These are phyloP conservation scores for Mycena crocata DNA, from an alignment of 768 basidiomycete genomes.

Conservation along the genomic window DNA sequence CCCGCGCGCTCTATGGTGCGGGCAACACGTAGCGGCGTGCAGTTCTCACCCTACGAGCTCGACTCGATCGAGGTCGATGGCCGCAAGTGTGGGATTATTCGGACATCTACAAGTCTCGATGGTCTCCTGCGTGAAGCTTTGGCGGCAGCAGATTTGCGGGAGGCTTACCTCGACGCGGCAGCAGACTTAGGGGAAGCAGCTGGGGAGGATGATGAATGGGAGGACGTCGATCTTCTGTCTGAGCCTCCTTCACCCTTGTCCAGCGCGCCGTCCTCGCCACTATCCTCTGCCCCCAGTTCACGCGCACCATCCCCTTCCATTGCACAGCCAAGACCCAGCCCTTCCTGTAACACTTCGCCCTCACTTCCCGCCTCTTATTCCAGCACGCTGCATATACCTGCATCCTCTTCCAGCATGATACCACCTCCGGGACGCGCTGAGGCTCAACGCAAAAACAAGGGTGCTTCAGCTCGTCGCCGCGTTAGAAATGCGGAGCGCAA, in stretches of 20 bases:
- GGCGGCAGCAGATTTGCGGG: background rate
- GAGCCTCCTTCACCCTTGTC: background rate
- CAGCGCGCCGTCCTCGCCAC: background rate
- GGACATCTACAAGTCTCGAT: background rate
- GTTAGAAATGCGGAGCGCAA: too few relatives aligned
- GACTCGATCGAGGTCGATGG: background rate
- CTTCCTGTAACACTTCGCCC: too few relatives aligned
- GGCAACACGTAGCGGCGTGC: background rate
- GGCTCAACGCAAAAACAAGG: too few relatives aligned
- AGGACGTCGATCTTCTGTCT: background rate
- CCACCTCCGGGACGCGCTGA: too few relatives aligned
- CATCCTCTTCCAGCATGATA: too few relatives aligned
- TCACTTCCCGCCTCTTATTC: too few relatives aligned
- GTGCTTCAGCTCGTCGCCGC: too few relatives aligned
- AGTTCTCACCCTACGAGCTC: background rate
- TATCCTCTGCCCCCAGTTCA: background rate
- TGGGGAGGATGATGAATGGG: background rate
- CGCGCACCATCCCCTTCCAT: background rate
- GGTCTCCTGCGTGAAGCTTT: background rate
- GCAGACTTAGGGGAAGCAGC: too few relatives aligned
- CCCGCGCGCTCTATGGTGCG: too few relatives aligned
- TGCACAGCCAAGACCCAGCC: too few relatives aligned
- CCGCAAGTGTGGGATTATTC: background rate
- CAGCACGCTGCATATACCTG: too few relatives aligned
- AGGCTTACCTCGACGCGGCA: too few relatives aligned